A percentile compares a stretch with the other conserved stretches of the same genome.
Evolutionary conservation across 208 protist species (phyloP).

Genomic region (Herpetomonas samuelpessoai): DNA sequence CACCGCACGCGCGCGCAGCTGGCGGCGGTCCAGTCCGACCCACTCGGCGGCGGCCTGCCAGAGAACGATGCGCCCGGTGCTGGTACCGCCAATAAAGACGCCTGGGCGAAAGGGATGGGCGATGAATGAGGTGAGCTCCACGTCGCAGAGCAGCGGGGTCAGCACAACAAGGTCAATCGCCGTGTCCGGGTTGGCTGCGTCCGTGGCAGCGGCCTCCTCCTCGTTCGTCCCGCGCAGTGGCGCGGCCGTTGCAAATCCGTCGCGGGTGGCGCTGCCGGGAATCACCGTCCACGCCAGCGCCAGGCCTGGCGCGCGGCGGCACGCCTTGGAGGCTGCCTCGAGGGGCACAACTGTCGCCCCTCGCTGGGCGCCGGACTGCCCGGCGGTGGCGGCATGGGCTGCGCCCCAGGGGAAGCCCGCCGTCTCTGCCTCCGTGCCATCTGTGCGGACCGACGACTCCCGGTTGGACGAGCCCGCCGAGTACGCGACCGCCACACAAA

Average conservation of each 20-base stretch:
- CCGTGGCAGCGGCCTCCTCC: slow-evolving; percentile 1
- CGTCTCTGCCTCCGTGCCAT: background rate
- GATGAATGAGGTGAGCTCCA: slow-evolving; percentile 39
- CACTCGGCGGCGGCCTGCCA: slow-evolving; percentile 36
- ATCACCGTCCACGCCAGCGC: slow-evolving; percentile 52
- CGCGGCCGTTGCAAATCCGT: slow-evolving; percentile 14
- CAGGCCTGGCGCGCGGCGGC: slow-evolving; percentile 28
- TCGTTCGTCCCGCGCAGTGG: slow-evolving; percentile 1
- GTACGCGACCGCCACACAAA: slow-evolving; percentile 23
- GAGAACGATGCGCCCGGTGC: slow-evolving; percentile 44
- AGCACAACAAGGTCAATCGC: slow-evolving; percentile 32
- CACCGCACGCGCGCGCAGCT: slow-evolving; percentile 30
- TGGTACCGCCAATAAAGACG: slow-evolving; percentile 43
- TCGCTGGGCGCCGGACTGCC: background rate
- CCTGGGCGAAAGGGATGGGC: slow-evolving; percentile 33
- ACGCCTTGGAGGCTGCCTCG: slow-evolving; percentile 20
- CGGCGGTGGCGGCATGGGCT: slow-evolving; percentile 6
- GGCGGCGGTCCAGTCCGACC: slow-evolving; percentile 19
- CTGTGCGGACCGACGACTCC: background rate
- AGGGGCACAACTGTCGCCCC: background rate
- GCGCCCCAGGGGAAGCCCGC: slow-evolving; percentile 39
- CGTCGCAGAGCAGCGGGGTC: slow-evolving; percentile 53
- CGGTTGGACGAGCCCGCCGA: slow-evolving; percentile 2
- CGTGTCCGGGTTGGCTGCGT: background rate
- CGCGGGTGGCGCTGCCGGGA: slow-evolving; percentile 10